Evolutionary conservation across 768 basidiomycete genomes (phyloP).

Genomic region (Pleurotus eryngii): DNA sequence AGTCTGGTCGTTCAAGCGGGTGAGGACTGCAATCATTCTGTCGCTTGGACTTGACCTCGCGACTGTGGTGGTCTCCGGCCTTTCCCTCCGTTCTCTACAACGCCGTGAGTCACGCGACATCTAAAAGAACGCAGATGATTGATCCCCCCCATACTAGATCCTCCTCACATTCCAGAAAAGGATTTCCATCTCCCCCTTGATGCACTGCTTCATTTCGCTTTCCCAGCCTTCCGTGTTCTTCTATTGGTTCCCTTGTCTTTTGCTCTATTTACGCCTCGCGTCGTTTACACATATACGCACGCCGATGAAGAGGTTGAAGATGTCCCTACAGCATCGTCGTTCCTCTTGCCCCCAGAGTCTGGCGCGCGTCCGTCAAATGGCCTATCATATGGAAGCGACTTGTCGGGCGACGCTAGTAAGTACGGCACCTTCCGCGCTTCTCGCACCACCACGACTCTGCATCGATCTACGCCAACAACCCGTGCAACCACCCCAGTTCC

Average conservation of each 20-base stretch:
- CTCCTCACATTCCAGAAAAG: conserved; percentile 27
- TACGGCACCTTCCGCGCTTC: conserved; percentile 71
- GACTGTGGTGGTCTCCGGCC: conserved; percentile 52
- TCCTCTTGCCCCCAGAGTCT: conserved; percentile 52
- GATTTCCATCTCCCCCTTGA: conserved; percentile 8
- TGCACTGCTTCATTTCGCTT: conserved; percentile 36
- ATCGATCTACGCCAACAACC: conserved; percentile 52
- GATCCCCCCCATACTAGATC: conserved; percentile 5
- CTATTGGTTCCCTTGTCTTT: conserved; percentile 58
- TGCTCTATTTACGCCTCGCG: conserved; percentile 59
- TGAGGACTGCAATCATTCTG: conserved; percentile 51
- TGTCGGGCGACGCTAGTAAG: conserved; percentile 46
- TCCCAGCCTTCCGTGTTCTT: conserved; percentile 65
- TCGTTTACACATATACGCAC: conserved; percentile 55
- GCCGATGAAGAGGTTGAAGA: conserved; percentile 38
- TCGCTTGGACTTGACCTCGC: conserved; percentile 60
- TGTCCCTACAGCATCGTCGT: conserved; percentile 44
- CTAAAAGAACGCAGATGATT: background rate
- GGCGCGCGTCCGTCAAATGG: conserved; percentile 46
- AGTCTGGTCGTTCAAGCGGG: conserved; percentile 60
- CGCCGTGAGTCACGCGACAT: conserved; percentile 26
- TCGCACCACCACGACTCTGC: conserved; percentile 48
- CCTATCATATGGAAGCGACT: conserved; percentile 41
- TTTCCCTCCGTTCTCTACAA: conserved; percentile 32
- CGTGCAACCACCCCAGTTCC: conserved; percentile 48